These are phyloP conservation scores for Verbascum thapsus DNA, from an alignment of 257 asterid genomes.

Conservation along the genomic window DNA sequence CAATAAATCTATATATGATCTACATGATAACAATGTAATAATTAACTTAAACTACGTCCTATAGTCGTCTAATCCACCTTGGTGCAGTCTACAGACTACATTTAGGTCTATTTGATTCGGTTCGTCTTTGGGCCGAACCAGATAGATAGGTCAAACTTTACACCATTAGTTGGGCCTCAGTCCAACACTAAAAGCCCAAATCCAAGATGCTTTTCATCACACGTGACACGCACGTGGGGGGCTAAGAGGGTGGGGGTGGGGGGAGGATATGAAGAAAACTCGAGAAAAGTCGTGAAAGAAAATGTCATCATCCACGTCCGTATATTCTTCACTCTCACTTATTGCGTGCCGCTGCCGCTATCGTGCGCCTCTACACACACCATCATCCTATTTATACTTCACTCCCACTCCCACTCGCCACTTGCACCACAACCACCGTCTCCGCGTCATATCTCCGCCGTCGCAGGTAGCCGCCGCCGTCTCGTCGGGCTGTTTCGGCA, in stretches of 20 bases:
- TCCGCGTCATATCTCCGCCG: constrained; percentile 28
- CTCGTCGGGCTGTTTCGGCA: constrained; percentile 41
- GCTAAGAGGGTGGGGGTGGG: background rate
- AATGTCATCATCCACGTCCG: constrained; percentile 43
- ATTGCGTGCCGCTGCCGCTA: constrained; percentile 30
- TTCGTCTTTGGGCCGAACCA: background rate
- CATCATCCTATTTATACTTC: constrained; percentile 30
- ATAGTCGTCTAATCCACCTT: too few relatives aligned
- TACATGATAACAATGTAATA: too few relatives aligned
- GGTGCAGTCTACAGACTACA: too few relatives aligned
- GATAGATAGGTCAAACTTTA: constrained; percentile 13
- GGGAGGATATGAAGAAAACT: constrained; percentile 33
- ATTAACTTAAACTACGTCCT: too few relatives aligned
- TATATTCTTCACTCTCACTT: constrained; percentile 31
- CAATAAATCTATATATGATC: too few relatives aligned
- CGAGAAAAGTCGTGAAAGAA: constrained; percentile 31
- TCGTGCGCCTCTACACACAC: constrained; percentile 52
- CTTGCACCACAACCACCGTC: constrained; percentile 31
- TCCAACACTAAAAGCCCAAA: constrained; percentile 25
- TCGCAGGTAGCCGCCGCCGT: constrained; percentile 33
- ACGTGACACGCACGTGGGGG: background rate
- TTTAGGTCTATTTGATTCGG: too few relatives aligned
- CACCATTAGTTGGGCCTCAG: too few relatives aligned
- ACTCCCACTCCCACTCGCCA: constrained; percentile 37
- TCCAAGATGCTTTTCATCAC: background rate